Percentiles rank a stretch among this genome's conserved stretches.
These are phyloP conservation scores for Handroanthus guayacan DNA, from an alignment of 257 asterid species.

Conservation along the genomic window DNA sequence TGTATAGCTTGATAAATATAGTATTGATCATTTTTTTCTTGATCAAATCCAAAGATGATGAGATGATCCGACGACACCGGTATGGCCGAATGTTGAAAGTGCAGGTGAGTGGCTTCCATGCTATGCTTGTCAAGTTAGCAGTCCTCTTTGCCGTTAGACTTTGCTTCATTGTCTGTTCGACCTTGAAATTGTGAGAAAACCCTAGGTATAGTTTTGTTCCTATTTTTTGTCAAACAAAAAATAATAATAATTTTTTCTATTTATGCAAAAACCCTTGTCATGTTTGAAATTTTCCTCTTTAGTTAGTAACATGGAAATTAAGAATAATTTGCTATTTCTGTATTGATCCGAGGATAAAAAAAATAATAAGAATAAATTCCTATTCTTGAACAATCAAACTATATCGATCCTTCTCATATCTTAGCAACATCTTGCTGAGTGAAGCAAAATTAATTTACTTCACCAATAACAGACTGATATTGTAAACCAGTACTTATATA, in stretches of 20 bases:
- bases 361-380: no score
- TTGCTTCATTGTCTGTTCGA: constrained; percentile 84
- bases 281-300: not conserved
- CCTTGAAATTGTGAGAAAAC: constrained; percentile 52
- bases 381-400: no score
- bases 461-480: not conserved
- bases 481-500: no score
- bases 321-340: not conserved
- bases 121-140: constrained; percentile 64
- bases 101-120: constrained; percentile 63
- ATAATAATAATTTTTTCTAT: not conserved
- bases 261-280: not conserved
- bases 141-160: constrained; percentile 50
- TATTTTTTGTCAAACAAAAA: not conserved
- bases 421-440: no score
- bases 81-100: not conserved
- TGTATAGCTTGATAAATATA: not conserved
- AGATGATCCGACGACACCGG: not conserved
- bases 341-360: no score
- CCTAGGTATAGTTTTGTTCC: constrained; percentile 28
- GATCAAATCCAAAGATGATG: not conserved
- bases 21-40: not conserved
- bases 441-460: not conserved
- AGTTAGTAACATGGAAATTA: not conserved
- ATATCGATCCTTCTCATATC: no score